Percentiles rank a stretch among this genome's conserved stretches.
Conservation (phyloP, 257 asterid genomes). For the Ophiorrhiza pumila region DNA sequence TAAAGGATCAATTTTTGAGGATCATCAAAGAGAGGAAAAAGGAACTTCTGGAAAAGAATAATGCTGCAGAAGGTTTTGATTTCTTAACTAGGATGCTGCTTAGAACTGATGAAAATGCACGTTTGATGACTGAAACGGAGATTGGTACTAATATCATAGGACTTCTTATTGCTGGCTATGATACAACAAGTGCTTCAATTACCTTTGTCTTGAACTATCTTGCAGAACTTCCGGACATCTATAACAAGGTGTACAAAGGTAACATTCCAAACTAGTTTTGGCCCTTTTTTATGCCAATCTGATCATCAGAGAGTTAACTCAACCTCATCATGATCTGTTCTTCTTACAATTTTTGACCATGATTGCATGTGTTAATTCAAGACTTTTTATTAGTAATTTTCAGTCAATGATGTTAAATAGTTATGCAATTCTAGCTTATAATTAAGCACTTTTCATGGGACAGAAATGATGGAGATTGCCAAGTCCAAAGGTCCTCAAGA, state of each 20-base stretch:
- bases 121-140: conserved; percentile 41
- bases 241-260: too few relatives aligned
- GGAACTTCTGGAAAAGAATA: conserved; percentile 29
- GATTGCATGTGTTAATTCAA: too few relatives aligned
- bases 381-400: too few relatives aligned
- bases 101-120: conserved; percentile 44
- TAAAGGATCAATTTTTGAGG: conserved; percentile 45
- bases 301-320: not conserved
- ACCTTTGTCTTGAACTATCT: too few relatives aligned
- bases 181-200: conserved; percentile 44
- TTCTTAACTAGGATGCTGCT: conserved; percentile 44
- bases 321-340: too few relatives aligned
- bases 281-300: not conserved
- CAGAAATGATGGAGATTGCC: conserved; percentile 21
- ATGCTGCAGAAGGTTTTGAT: conserved; percentile 32
- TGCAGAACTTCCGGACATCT: too few relatives aligned
- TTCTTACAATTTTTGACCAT: too few relatives aligned
- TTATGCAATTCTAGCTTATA: too few relatives aligned
- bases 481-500: conserved; percentile 13
- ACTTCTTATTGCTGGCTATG: conserved; percentile 48
- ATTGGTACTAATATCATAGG: conserved; percentile 43
- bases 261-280: not conserved
- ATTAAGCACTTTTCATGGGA: not conserved
- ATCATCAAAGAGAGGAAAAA: conserved; percentile 49
- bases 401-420: not conserved